Evolutionary conservation across 352 stramenopile species (phyloP), one percentile per base, ranked within the genome.

Genomic region (Pythium phragmitis): DNA sequence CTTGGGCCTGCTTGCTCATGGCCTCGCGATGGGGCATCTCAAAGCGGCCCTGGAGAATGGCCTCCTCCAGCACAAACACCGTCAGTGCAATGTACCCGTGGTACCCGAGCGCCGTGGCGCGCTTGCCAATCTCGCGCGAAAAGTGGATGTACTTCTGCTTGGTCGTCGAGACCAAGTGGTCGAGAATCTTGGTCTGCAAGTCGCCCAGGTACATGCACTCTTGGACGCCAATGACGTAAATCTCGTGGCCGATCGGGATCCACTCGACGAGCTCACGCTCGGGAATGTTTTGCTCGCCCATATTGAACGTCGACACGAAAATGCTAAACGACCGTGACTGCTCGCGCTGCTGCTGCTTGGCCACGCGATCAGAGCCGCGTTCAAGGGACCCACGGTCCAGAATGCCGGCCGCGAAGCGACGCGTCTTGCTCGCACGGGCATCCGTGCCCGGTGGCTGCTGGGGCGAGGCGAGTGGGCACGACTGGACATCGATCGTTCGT

Each of bases 141-240:
- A 89, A 96, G 51, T 91, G 76, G 16, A 84, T 72, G 28, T 91
- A 96, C 63, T 85, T 83, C 13, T 75, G 60, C 11, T 70, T 78
- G 9, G 80, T 85, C 9, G 69, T 76, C 0, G 70, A 59, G 16
- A 81, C 69, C 39, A 93, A 73, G 47, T 96, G 75, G 9, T 82
- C 72, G 33, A 81, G 57, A 16, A 96, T 78, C 42, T 87, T 89
- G 26, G 72, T 68, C 46, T 90, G 77, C 8, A 96, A 60, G 36
- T 91, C 82, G 7, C 57, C 72, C 42, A 96, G 70, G 48, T 94
- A 75, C 77, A 96, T 92, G 70, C 91, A 97, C 67, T 97, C 91
- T 63, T 97, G 89, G 7, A 96, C 79, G n/a, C 88, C 91, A 45
- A 97, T 91, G 13, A 95, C 87, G 46, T 97, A 97, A 0, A 97